Evolutionary conservation across 768 basidiomycete species (phyloP), one percentile per base, ranked within the genome.

Genomic region (Lactifluus hygrophoroides): DNA sequence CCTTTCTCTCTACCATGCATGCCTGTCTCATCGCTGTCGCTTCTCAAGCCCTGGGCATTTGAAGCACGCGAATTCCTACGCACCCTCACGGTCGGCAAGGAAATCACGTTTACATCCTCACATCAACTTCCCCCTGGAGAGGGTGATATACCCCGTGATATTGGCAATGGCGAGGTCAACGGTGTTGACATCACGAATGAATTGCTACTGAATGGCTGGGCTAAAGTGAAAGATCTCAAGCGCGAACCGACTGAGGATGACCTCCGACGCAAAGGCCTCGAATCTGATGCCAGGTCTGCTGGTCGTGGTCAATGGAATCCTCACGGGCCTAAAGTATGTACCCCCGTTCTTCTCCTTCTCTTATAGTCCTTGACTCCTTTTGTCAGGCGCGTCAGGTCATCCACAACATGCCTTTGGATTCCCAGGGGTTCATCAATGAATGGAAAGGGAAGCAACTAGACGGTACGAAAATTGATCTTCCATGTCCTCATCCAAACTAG

Each of bases 61-160:
- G 90, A 94, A 69, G 83, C 93, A 47, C 87, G 96, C 64, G 96
- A 97, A 73, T 96, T 86, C 72, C 76, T 98, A 35, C 86, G 96
- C 43, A 75, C 84, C 23, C 73, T 94, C 46, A 76, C 84, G 11
- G 92, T 97, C 51, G 95, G 94, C 63, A 97, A 96, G 69, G 85
- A 94, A 71, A 78, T 97, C 66, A 79, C 85, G 0, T 96, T 95
- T 73, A 80, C 78, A 25, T 84, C 93, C 9, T 82, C 82, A 25
- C 91, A 96, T 71, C 84, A 86, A 40, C 74, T 96, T 42, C 80
- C 89, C 10, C 73, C 85, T 34, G 64, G 66, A 9, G 85, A 83
- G 58, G 89, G 90, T 64, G 90, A 90, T 58, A 72, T 80, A 37
- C 78, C 83, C 27, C 86, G 90, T 62, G 93, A 94, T 70, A 76